phyloP scores from a whole-genome alignment of 139 green algal genomes.

The Nannochloris sp. region DNA sequence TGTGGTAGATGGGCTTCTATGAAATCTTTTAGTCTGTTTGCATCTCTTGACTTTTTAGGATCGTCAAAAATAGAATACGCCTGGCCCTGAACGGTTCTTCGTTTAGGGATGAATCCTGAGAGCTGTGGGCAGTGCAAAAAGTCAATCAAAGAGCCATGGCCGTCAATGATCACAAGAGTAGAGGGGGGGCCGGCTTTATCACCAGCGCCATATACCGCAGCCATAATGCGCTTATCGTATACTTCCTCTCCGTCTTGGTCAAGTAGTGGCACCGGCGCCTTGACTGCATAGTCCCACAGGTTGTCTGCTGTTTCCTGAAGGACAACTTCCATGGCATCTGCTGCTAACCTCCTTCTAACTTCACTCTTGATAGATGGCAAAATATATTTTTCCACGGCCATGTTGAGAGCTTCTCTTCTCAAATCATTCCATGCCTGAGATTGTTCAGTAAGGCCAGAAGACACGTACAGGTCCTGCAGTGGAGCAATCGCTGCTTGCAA shows the following conservation, averaged over 20 bases:
- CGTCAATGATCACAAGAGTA: conserved; percentile 63
- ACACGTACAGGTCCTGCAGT: conserved; percentile 20
- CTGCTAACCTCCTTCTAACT: conserved; percentile 17
- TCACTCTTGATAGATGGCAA: conserved; percentile 53
- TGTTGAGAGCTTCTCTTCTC: conserved; percentile 42
- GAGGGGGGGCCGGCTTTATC: conserved; percentile 34
- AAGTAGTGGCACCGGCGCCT: conserved; percentile 21
- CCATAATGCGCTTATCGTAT: conserved; percentile 50
- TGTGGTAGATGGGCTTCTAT: conserved; percentile 70
- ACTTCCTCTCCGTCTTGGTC: conserved; percentile 26
- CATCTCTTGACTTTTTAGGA: conserved; percentile 37
- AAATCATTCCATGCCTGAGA: conserved; percentile 52
- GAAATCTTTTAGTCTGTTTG: conserved; percentile 45
- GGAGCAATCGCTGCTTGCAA: neutral
- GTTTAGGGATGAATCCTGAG: neutral
- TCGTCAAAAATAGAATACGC: conserved; percentile 35
- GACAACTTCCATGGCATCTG: conserved; percentile 19
- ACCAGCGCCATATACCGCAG: conserved; percentile 54
- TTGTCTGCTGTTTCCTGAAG: conserved; percentile 11
- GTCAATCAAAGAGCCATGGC: conserved; percentile 21
- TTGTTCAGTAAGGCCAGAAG: conserved; percentile 16
- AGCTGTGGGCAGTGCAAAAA: conserved; percentile 30
- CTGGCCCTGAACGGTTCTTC: conserved; percentile 1
- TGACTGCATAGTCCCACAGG: conserved; percentile 41
- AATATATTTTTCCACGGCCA: conserved; percentile 31